Evolutionary conservation across 2,329 filamentous ascomycete genomes (phyloP).

Genomic region (Phialemoniopsis sp.): DNA sequence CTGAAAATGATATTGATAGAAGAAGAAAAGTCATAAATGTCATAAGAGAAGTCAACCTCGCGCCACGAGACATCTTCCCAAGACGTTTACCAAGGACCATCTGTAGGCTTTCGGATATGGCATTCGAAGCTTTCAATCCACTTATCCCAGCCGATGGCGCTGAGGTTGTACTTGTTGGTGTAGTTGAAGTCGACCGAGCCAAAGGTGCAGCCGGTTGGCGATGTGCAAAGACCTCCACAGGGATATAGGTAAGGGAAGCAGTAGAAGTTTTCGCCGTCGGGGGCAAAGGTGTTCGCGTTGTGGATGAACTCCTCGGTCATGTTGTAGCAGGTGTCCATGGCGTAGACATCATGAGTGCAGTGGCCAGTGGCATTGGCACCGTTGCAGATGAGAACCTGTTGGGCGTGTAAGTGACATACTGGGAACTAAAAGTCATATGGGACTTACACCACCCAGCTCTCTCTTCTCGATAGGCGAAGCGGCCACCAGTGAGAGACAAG

Average conservation of each 20-base stretch:
- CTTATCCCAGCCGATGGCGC: constrained; percentile 38
- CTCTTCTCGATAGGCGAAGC: constrained; percentile 29
- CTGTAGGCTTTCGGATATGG: constrained; percentile 9
- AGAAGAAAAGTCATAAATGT: too few species aligned
- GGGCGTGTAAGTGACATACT: background rate
- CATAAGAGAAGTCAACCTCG: too few species aligned
- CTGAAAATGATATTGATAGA: too few species aligned
- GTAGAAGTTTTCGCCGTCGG: constrained; percentile 41
- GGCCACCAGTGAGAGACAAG: constrained; percentile 4
- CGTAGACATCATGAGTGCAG: constrained; percentile 38
- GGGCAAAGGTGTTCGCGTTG: constrained; percentile 45
- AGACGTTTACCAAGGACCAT: too few species aligned
- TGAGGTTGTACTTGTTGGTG: constrained; percentile 41
- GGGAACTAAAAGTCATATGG: background rate
- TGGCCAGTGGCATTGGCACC: constrained; percentile 43
- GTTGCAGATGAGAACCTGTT: constrained; percentile 44
- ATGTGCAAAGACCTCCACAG: constrained; percentile 41
- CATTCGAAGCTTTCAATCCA: constrained; percentile 31
- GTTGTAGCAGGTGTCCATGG: constrained; percentile 40
- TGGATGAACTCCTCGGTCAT: constrained; percentile 30
- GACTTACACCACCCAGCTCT: constrained; percentile 40
- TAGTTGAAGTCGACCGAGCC: constrained; percentile 41
- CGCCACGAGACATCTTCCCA: too few species aligned
- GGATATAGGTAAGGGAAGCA: constrained; percentile 38
- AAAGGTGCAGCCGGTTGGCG: constrained; percentile 48